Conservation (phyloP, 2,329 filamentous ascomycete species). For the Sporothrix pallida region DNA sequence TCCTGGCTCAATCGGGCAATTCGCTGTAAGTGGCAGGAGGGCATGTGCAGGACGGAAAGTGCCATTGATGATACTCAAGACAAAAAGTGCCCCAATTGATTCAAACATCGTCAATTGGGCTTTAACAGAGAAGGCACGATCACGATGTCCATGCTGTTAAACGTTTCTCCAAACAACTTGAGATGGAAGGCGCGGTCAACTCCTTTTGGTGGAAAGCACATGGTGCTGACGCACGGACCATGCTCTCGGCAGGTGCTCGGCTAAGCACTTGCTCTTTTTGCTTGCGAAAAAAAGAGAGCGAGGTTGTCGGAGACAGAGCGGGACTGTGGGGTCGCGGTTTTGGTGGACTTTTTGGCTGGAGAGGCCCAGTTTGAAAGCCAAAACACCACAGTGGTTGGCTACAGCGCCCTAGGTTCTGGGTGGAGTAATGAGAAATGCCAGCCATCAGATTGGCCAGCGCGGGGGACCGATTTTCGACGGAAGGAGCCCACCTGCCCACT, state of each 20-base stretch:
- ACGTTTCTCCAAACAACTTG: background rate
- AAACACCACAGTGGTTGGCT: constrained; percentile 16
- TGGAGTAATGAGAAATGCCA: constrained; percentile 39
- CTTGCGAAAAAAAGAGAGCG: constrained; percentile 22
- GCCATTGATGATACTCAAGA: background rate
- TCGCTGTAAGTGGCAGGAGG: constrained; percentile 21
- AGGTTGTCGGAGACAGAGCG: constrained; percentile 22
- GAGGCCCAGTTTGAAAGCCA: constrained; percentile 14
- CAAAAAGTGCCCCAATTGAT: background rate
- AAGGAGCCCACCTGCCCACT: background rate
- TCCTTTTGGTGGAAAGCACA: constrained; percentile 11
- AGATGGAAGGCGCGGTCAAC: constrained; percentile 3
- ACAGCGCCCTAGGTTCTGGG: constrained; percentile 6
- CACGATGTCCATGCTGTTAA: background rate
- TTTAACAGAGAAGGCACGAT: background rate
- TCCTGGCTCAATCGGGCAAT: constrained; percentile 1
- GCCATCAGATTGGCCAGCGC: constrained; percentile 36
- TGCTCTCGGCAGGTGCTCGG: constrained; percentile 36
- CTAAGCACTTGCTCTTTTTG: constrained; percentile 19
- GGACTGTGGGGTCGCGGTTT: constrained; percentile 15
- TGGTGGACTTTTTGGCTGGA: background rate
- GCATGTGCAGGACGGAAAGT: background rate
- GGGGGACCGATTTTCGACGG: background rate
- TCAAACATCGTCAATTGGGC: background rate
- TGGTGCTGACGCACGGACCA: constrained; percentile 30